Conservation (phyloP, 192 early-diverging fungal species). For the Coemansia sp. region DNA sequence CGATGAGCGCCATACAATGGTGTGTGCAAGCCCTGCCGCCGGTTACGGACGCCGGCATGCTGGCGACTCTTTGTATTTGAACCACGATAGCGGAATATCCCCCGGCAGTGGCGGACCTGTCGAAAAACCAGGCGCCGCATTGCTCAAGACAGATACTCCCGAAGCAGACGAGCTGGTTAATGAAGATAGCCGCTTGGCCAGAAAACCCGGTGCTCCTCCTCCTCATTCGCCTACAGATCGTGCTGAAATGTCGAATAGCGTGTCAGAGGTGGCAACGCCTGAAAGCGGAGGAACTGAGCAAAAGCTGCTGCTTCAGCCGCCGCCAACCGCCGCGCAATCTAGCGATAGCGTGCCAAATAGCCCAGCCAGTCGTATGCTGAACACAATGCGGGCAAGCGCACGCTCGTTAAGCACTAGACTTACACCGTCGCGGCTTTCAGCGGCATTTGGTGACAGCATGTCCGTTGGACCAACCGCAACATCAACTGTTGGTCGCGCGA, state of each 20-base stretch:
- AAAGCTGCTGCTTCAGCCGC: slow-evolving; percentile 15
- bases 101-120: neutral
- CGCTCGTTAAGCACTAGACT: slow-evolving; percentile 44
- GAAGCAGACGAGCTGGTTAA: neutral
- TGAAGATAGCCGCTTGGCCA: neutral
- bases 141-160: neutral
- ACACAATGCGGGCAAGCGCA: slow-evolving; percentile 38
- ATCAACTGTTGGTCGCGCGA: slow-evolving; percentile 7
- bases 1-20: neutral
- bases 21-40: neutral
- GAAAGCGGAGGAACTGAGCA: slow-evolving; percentile 23
- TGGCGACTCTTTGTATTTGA: neutral
- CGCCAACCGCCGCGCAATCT: neutral
- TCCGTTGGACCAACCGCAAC: slow-evolving; percentile 1
- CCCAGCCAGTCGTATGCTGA: slow-evolving; percentile 12
- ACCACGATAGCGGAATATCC: neutral
- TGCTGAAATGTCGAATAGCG: slow-evolving; percentile 2
- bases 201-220: neutral
- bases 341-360: neutral
- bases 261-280: slow-evolving; percentile 23
- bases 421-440: slow-evolving; percentile 24
- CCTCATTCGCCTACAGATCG: neutral
- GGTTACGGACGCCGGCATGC: neutral
- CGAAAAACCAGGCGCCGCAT: neutral
- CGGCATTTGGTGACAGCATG: slow-evolving; percentile 29